Evolutionary conservation across 805 yeast genomes (phyloP).

Genomic region (Candida sonorensis): DNA sequence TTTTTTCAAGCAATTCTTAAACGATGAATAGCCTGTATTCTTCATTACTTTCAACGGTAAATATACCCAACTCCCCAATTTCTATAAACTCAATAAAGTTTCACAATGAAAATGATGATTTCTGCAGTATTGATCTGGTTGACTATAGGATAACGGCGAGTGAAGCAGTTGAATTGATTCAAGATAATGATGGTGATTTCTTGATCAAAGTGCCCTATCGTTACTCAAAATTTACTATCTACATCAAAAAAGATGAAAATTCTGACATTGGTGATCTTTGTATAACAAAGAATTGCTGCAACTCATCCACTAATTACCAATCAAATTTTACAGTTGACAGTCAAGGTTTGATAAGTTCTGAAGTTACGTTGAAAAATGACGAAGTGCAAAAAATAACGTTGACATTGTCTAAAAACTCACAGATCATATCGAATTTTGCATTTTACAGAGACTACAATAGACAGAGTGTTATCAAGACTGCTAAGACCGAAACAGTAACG

Average conservation of each 20-base stretch:
- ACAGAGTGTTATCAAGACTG: no score
- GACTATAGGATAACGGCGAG: neutral
- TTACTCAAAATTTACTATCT: neutral
- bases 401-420: no score
- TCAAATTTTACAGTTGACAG: no score
- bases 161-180: neutral
- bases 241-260: neutral
- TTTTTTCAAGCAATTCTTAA: no score
- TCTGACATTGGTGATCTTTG: no score
- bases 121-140: neutral
- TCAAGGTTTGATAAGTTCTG: no score
- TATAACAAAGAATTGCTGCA: no score
- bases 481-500: no score
- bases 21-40: neutral
- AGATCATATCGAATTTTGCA: constrained; percentile 3
- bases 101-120: neutral
- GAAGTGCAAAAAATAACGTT: no score
- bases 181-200: neutral
- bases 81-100: neutral
- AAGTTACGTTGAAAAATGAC: no score
- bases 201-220: neutral
- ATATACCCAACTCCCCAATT: neutral
- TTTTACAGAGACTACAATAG: constrained; percentile 2
- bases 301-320: no score
- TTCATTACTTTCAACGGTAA: neutral